These are phyloP conservation scores for Sporisorium iseilematis-ciliati DNA, from an alignment of 1,284 basidiomycete genomes.

Conservation along the genomic window DNA sequence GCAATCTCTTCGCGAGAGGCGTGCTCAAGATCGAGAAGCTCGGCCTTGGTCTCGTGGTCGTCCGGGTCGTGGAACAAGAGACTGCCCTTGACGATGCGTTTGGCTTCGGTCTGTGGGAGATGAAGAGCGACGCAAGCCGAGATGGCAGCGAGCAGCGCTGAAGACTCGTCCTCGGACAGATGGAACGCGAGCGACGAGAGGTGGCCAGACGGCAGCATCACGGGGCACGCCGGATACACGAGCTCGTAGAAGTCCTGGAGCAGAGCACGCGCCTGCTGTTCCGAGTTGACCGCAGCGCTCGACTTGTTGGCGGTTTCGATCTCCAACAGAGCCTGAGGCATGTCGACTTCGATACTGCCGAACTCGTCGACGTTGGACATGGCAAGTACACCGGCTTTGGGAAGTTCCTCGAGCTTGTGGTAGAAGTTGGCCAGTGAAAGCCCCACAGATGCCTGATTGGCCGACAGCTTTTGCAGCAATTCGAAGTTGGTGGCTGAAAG, in stretches of 20 bases:
- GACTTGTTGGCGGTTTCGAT: conserved; percentile 44
- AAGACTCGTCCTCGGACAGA: conserved; percentile 60
- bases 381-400: conserved; percentile 55
- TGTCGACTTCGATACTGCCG: conserved; percentile 38
- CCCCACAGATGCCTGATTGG: conserved; percentile 25
- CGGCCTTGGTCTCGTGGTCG: conserved; percentile 50
- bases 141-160: conserved; percentile 58
- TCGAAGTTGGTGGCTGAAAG: conserved; percentile 57
- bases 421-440: conserved; percentile 52
- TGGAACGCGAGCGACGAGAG: conserved; percentile 63
- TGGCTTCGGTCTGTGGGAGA: conserved; percentile 51
- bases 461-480: conserved; percentile 52
- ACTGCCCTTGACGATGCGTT: conserved; percentile 55
- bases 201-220: conserved; percentile 57
- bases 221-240: conserved; percentile 60
- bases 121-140: conserved; percentile 56
- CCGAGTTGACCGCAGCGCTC: conserved; percentile 51
- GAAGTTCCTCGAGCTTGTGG: conserved; percentile 56
- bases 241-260: conserved; percentile 59
- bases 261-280: conserved; percentile 50
- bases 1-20: conserved; percentile 57
- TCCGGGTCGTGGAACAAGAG: conserved; percentile 39
- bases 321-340: conserved; percentile 39
- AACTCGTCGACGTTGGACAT: conserved; percentile 34
- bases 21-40: conserved; percentile 42